Percentiles rank a stretch among this genome's conserved stretches.
These are phyloP conservation scores for Penicillium canariense DNA, from an alignment of 495 filamentous ascomycete genomes.

Conservation along the genomic window DNA sequence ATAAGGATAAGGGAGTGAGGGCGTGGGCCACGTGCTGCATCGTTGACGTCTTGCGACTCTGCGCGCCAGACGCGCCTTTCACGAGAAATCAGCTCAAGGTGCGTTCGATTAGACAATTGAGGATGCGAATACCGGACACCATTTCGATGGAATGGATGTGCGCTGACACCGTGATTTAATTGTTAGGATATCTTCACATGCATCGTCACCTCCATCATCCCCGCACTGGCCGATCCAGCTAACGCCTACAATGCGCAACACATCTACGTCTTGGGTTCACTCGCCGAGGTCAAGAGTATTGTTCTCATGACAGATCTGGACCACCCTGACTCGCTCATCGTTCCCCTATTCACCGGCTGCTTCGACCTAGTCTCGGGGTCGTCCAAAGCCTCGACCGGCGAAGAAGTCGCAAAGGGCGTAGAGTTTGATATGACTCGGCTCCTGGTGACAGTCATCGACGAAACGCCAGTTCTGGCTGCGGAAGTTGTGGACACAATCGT, in stretches of 20 bases:
- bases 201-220: conserved; percentile 77
- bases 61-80: conserved; percentile 94
- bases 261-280: conserved; percentile 80
- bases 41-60: conserved; percentile 90
- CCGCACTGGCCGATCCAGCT: conserved; percentile 80
- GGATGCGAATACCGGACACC: neutral
- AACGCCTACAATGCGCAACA: conserved; percentile 92
- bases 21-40: conserved; percentile 87
- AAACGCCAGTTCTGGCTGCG: conserved; percentile 72
- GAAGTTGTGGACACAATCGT: conserved; percentile 92
- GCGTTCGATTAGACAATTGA: conserved; percentile 18
- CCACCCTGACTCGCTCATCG: conserved; percentile 68
- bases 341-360: conserved; percentile 77
- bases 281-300: conserved; percentile 91
- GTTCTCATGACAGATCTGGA: conserved; percentile 91
- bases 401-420: conserved; percentile 82
- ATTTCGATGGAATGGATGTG: neutral
- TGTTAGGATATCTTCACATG: conserved; percentile 88
- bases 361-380: conserved; percentile 90
- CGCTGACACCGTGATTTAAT: conserved; percentile 5
- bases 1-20: conserved; percentile 90
- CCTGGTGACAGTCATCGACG: conserved; percentile 81
- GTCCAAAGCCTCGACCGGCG: conserved; percentile 68
- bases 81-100: conserved; percentile 89
- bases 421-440: conserved; percentile 88